A percentile compares a stretch with the other conserved stretches of the same genome.
phyloP scores from a whole-genome alignment of 1,139 yeast genomes.

The Saccharomyces hybrid region DNA sequence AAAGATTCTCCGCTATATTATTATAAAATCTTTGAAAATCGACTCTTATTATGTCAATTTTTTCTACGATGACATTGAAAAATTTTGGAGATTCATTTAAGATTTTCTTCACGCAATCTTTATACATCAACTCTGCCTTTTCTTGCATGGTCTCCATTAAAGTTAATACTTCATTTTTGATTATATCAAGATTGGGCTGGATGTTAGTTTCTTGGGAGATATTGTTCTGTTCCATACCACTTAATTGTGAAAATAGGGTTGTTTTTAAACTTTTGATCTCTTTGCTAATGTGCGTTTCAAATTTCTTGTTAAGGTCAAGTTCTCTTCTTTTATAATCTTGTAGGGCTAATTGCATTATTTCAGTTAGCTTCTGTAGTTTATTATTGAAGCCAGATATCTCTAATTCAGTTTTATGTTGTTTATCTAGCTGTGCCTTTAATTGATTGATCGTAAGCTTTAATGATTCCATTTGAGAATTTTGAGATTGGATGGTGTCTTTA shows the following conservation, averaged over 20 bases:
- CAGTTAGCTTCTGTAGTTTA: constrained; percentile 29
- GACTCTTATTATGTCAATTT: constrained; percentile 10
- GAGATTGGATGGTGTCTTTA: constrained; percentile 27
- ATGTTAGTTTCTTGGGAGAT: constrained; percentile 14
- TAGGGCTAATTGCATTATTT: constrained; percentile 29
- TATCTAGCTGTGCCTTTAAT: constrained; percentile 27
- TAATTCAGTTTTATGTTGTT: constrained; percentile 32
- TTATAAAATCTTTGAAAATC: constrained; percentile 15
- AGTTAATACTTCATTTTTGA: constrained; percentile 19
- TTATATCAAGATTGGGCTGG: constrained; percentile 13
- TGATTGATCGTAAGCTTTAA: constrained; percentile 28
- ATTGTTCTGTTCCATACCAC: constrained; percentile 15
- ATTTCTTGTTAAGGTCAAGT: constrained; percentile 20
- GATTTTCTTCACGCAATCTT: constrained; percentile 20
- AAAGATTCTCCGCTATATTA: constrained; percentile 21
- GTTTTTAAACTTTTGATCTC: constrained; percentile 18
- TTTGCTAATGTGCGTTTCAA: constrained; percentile 1
- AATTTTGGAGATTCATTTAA: constrained; percentile 21
- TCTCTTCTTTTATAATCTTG: constrained; percentile 30
- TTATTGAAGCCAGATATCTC: constrained; percentile 31
- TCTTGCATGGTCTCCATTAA: constrained; percentile 15
- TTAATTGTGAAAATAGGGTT: constrained; percentile 16
- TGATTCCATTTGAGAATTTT: constrained; percentile 28
- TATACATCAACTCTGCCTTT: constrained; percentile 20
- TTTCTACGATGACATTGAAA: constrained; percentile 16